Percentiles rank a stretch among this genome's conserved stretches.
phyloP scores from a whole-genome alignment of 2,329 filamentous ascomycete genomes.

The Colletotrichum liaoningense region DNA sequence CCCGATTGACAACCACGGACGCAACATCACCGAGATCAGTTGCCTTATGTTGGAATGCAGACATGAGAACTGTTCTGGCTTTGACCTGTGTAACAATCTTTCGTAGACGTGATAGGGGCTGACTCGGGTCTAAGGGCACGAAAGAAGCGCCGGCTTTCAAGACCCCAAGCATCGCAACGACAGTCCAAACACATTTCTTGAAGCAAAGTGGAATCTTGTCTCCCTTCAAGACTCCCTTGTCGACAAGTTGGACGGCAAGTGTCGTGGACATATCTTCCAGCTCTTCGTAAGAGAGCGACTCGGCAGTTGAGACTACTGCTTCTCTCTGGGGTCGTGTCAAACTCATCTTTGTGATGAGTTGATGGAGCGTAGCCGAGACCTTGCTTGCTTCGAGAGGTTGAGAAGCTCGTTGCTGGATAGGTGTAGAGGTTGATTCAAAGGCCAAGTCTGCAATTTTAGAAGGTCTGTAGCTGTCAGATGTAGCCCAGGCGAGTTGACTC shows the following conservation, averaged over 20 bases:
- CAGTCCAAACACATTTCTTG: constrained; percentile 29
- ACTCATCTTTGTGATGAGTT: neutral
- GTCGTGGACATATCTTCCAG: constrained; percentile 8
- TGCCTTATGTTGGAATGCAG: constrained; percentile 11
- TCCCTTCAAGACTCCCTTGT: neutral
- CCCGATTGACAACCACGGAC: constrained; percentile 25
- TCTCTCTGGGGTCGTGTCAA: neutral
- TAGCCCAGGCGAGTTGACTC: constrained; percentile 11
- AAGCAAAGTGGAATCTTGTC: constrained; percentile 14
- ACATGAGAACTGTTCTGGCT: neutral
- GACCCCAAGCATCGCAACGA: constrained; percentile 24
- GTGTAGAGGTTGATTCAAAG: neutral
- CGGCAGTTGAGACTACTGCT: neutral
- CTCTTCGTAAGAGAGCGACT: neutral
- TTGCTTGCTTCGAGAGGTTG: neutral
- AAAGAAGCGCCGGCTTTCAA: constrained; percentile 21
- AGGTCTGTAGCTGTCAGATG: neutral
- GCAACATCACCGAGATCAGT: constrained; percentile 3
- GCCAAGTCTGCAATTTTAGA: neutral
- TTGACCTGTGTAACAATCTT: neutral
- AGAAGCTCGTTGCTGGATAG: neutral
- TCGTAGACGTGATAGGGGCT: constrained; percentile 22
- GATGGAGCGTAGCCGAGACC: neutral
- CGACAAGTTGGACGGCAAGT: neutral
- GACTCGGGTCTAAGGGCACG: constrained; percentile 22